phyloP scores from a whole-genome alignment of 75 land plant genomes.

The Sequoia sempervirens region DNA sequence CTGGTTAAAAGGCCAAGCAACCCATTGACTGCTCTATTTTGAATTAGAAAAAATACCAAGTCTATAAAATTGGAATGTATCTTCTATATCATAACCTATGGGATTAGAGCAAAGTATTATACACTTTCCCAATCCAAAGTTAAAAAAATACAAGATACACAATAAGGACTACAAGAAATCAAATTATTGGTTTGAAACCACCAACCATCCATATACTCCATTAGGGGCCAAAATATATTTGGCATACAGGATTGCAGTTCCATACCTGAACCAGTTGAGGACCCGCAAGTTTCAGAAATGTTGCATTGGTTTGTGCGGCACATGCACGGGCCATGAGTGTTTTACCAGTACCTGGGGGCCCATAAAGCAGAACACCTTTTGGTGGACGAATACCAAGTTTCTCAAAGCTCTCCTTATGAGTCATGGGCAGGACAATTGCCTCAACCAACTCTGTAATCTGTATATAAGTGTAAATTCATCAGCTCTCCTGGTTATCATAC shows the following conservation, averaged over 20 bases:
- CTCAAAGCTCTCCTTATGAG: conserved; percentile 94
- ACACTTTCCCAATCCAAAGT: background rate
- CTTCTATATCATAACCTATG: background rate
- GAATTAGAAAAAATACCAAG: background rate
- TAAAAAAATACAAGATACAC: background rate
- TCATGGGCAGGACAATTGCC: conserved; percentile 99
- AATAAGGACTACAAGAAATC: background rate
- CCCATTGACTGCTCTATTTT: background rate
- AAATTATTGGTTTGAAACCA: background rate
- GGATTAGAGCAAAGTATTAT: background rate
- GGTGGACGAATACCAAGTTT: conserved; percentile 93
- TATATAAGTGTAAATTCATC: background rate
- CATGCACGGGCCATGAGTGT: conserved; percentile 99
- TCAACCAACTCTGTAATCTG: conserved; percentile 99
- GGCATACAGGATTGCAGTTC: background rate
- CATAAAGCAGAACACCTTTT: conserved; percentile 95
- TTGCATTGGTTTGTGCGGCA: conserved; percentile 99
- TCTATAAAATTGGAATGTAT: background rate
- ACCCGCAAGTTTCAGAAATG: conserved; percentile 93
- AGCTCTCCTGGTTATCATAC: background rate
- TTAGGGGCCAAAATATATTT: background rate
- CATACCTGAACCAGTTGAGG: conserved; percentile 97
- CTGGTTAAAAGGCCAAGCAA: background rate
- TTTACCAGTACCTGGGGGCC: conserved; percentile 99
- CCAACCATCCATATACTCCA: background rate